Evolutionary conservation across 163 green algal species (phyloP).

Genomic region (Chlamydomonas reinhardtii): DNA sequence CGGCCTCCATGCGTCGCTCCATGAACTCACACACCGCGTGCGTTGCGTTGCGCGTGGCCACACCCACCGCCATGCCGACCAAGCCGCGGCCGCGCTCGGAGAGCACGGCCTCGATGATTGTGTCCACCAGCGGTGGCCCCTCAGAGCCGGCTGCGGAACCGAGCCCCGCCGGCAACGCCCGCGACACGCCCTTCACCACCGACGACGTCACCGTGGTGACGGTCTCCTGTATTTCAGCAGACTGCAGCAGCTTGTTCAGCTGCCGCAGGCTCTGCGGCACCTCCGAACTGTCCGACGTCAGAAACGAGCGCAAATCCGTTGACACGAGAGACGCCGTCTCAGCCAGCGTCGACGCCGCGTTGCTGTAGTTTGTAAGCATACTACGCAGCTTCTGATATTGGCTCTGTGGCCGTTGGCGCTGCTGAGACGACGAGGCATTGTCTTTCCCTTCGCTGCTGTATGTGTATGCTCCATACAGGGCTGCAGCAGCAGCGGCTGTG

Average conservation of each 20-base stretch:
- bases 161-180: neutral
- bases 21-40: slow-evolving; percentile 66
- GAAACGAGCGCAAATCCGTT: slow-evolving; percentile 58
- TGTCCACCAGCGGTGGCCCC: slow-evolving; percentile 62
- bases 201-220: slow-evolving; percentile 37
- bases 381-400: slow-evolving; percentile 1
- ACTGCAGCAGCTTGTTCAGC: slow-evolving; percentile 65
- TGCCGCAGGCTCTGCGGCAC: slow-evolving; percentile 69
- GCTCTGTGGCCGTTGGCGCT: neutral
- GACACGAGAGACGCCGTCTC: slow-evolving; percentile 38
- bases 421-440: neutral
- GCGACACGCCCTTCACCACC: slow-evolving; percentile 1
- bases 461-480: slow-evolving; percentile 20
- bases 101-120: slow-evolving; percentile 75
- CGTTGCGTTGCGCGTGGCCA: slow-evolving; percentile 73
- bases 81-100: slow-evolving; percentile 79
- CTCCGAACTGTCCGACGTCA: slow-evolving; percentile 58
- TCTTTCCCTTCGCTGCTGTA: neutral
- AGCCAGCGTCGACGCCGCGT: slow-evolving; percentile 40
- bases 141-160: neutral
- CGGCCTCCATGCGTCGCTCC: slow-evolving; percentile 50
- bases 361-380: slow-evolving; percentile 33
- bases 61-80: slow-evolving; percentile 79
- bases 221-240: slow-evolving; percentile 59
- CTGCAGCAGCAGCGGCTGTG: slow-evolving; percentile 13